Evolutionary conservation across 768 basidiomycete genomes (phyloP).

Genomic region (Lyophyllum shimeji): DNA sequence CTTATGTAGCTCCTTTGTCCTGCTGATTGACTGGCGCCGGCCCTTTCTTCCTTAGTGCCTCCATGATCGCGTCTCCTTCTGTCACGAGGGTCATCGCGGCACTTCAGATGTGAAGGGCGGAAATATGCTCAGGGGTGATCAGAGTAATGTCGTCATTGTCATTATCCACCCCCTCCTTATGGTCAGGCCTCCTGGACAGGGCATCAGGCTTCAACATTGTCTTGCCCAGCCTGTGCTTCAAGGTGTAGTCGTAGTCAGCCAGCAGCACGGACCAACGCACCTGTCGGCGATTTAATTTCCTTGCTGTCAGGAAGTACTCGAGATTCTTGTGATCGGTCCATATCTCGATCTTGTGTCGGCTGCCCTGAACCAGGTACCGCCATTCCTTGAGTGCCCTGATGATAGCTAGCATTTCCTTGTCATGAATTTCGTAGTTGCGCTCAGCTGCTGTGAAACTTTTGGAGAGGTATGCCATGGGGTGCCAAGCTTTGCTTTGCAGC

Average conservation of each 20-base stretch:
- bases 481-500: slow-evolving; percentile 20
- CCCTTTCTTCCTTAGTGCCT: neutral
- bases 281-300: slow-evolving; percentile 40
- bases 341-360: slow-evolving; percentile 23
- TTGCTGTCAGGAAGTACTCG: slow-evolving; percentile 38
- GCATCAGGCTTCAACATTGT: slow-evolving; percentile 23
- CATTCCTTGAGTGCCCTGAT: slow-evolving; percentile 28
- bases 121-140: slow-evolving; percentile 8
- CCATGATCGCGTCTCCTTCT: slow-evolving; percentile 7
- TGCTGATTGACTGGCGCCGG: neutral
- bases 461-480: slow-evolving; percentile 40
- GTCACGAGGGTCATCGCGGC: neutral
- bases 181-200: slow-evolving; percentile 25
- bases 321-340: slow-evolving; percentile 40
- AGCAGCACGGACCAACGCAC: slow-evolving; percentile 40
- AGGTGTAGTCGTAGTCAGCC: slow-evolving; percentile 30
- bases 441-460: slow-evolving; percentile 29
- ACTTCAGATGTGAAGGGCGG: neutral
- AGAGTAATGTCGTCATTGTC: slow-evolving; percentile 2
- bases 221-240: slow-evolving; percentile 29
- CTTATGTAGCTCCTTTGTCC: neutral
- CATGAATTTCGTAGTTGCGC: slow-evolving; percentile 47
- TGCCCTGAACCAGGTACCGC: slow-evolving; percentile 24
- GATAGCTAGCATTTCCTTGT: slow-evolving; percentile 50
- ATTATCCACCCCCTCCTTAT: slow-evolving; percentile 12